A percentile compares a stretch with the other conserved stretches of the same genome.
phyloP scores from a whole-genome alignment of 495 filamentous ascomycete genomes.

The Penicillium waksmanii region DNA sequence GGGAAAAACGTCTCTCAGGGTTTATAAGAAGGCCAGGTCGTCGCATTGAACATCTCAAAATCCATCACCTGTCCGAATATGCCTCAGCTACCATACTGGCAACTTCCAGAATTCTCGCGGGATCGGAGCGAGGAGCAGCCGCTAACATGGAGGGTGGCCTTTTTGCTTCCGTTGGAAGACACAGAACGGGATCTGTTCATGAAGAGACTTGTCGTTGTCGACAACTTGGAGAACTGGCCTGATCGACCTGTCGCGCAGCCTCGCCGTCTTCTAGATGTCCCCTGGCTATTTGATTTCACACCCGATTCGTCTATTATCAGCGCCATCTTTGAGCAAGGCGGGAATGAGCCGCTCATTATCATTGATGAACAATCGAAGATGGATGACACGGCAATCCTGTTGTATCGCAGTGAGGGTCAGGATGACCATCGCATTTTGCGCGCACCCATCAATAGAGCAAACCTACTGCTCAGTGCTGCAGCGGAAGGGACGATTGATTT shows the following conservation, averaged over 20 bases:
- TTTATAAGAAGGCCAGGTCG: neutral
- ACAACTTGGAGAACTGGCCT: conserved; percentile 8
- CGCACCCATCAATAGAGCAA: conserved; percentile 5
- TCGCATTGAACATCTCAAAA: neutral
- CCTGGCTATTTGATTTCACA: conserved; percentile 9
- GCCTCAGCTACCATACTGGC: neutral
- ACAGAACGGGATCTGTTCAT: conserved; percentile 6
- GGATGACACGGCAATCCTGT: conserved; percentile 1
- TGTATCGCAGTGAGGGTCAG: neutral
- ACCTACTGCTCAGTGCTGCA: conserved; percentile 5
- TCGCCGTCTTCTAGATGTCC: conserved; percentile 11
- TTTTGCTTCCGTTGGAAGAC: conserved; percentile 9
- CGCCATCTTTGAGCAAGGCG: conserved; percentile 1
- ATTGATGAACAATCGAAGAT: conserved; percentile 6
- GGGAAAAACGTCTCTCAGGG: neutral
- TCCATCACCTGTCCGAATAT: neutral
- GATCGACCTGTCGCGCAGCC: conserved; percentile 9
- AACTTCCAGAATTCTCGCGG: neutral
- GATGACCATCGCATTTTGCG: neutral
- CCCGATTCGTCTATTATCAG: conserved; percentile 3
- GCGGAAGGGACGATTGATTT: conserved; percentile 1
- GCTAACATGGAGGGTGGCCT: conserved; percentile 12
- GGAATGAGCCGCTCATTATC: neutral
- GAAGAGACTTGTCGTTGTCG: conserved; percentile 7
- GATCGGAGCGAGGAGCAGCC: neutral